These are phyloP conservation scores for Tuber borchii DNA, from an alignment of 495 filamentous ascomycete species.

Conservation along the genomic window DNA sequence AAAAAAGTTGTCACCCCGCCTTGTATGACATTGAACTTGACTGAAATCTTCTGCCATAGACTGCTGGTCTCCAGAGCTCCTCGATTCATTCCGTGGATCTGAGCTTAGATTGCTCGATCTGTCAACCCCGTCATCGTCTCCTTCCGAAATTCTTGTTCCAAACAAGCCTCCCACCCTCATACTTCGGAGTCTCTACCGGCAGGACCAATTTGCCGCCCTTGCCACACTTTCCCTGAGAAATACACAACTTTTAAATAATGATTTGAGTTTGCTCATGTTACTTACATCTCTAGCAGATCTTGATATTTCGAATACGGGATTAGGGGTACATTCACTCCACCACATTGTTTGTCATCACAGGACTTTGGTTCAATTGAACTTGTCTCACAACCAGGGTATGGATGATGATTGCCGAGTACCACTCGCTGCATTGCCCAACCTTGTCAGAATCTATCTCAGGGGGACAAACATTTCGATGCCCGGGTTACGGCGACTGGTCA, in stretches of 20 bases:
- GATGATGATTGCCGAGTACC: conserved; percentile 40
- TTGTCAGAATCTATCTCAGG: conserved; percentile 40
- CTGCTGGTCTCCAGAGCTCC: conserved; percentile 32
- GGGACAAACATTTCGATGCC: conserved; percentile 42
- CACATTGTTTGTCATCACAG: conserved; percentile 37
- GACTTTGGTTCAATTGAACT: conserved; percentile 35
- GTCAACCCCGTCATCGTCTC: conserved; percentile 20
- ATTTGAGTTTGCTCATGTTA: conserved; percentile 37
- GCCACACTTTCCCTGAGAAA: conserved; percentile 33
- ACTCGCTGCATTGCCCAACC: conserved; percentile 36
- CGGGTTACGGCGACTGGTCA: conserved; percentile 41
- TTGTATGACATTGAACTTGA: neutral
- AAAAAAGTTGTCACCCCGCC: conserved; percentile 18
- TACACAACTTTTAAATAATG: conserved; percentile 25
- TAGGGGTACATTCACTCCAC: conserved; percentile 36
- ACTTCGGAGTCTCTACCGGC: conserved; percentile 30
- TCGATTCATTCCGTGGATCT: conserved; percentile 30
- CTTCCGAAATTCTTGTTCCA: conserved; percentile 18
- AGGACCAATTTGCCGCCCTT: conserved; percentile 28
- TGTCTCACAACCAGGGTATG: conserved; percentile 37
- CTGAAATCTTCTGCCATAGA: conserved; percentile 20
- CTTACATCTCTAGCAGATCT: conserved; percentile 30
- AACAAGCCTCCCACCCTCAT: conserved; percentile 18
- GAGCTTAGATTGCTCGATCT: conserved; percentile 33
- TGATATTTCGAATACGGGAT: conserved; percentile 33